A percentile compares a stretch with the other conserved stretches of the same genome.
These are phyloP conservation scores for Ephemerocybe angulata DNA, from an alignment of 768 basidiomycete species.

Conservation along the genomic window DNA sequence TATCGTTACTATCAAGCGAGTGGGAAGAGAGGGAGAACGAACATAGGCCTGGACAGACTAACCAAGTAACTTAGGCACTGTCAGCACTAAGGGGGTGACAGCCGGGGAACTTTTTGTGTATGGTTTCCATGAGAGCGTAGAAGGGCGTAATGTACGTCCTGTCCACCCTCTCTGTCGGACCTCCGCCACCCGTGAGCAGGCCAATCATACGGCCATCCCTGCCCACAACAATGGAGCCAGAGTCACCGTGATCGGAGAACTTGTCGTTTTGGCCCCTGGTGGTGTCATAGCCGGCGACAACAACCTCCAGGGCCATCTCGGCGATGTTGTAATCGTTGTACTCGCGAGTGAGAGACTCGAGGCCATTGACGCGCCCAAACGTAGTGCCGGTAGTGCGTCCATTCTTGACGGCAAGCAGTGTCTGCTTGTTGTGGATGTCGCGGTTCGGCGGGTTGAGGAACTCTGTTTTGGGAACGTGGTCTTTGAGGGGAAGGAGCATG, in stretches of 20 bases:
- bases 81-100: no score
- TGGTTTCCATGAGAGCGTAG: not conserved
- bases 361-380: conserved; percentile 3
- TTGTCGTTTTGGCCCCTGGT: not conserved
- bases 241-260: not conserved
- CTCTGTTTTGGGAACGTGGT: not conserved
- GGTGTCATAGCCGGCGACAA: not conserved
- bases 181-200: not conserved
- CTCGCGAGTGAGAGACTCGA: not conserved
- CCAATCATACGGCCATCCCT: not conserved
- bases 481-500: not conserved
- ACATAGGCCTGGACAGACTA: no score
- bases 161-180: not conserved
- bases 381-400: conserved; percentile 1
- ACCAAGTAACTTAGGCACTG: no score
- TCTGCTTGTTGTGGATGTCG: not conserved
- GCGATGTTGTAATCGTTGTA: not conserved
- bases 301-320: not conserved
- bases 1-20: no score
- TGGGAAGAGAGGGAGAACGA: no score
- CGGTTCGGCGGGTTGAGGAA: not conserved
- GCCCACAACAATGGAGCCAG: not conserved
- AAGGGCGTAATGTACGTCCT: not conserved
- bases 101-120: no score
- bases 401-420: conserved; percentile 2